Evolutionary conservation across 805 yeast species (phyloP), one percentile per base, ranked within the genome.

Genomic region (Allodekkera sacchari): DNA sequence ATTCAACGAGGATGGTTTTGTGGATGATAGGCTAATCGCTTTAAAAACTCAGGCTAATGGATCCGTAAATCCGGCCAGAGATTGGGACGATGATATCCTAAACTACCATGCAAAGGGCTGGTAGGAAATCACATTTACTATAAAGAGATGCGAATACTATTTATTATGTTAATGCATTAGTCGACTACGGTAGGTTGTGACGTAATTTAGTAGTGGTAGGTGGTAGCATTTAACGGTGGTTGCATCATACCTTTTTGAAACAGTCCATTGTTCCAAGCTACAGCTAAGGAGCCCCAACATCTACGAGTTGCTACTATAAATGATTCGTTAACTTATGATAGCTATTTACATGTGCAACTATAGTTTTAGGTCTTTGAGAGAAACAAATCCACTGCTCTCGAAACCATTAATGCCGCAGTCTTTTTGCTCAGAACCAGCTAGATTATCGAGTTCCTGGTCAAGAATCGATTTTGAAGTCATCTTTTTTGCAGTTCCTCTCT

Each of bases 21-120:
- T 36, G 16, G 40, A 39, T 29, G 42, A 39, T 17, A 25, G 27
- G 14, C 22, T 35, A 17, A 24, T 29, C 6, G n/a, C 16, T 9
- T 17, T 30, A 11, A 30, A 30, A 18, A 27, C 27, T 5, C 26
- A 14, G 21, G 27, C 13, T 6, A 43, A 14, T 37, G 47, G 47
- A 7, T 23, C 13, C 5, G 24, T 24, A 15, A 26, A 10, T 8
- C 18, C 16, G 16, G 12, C 7, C 9, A 30, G 25, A 6, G 31
- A 32, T 4, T 30, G 33, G 17, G 52, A 42, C 16, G 53, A 55
- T 18, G 64, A 52, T 33, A 48, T 53, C 37, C 45, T 57, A 40
- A 58, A 61, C 37, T 61, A 61, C 36, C 65, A 61, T 36, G 58
- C 67, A 5, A 50, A 61, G 32, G 67, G 66, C 8, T 61, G 67